Percentiles rank a stretch among this genome's conserved stretches.
Evolutionary conservation across 441 rosid genomes (phyloP).

Genomic region (Jatropha multifida): DNA sequence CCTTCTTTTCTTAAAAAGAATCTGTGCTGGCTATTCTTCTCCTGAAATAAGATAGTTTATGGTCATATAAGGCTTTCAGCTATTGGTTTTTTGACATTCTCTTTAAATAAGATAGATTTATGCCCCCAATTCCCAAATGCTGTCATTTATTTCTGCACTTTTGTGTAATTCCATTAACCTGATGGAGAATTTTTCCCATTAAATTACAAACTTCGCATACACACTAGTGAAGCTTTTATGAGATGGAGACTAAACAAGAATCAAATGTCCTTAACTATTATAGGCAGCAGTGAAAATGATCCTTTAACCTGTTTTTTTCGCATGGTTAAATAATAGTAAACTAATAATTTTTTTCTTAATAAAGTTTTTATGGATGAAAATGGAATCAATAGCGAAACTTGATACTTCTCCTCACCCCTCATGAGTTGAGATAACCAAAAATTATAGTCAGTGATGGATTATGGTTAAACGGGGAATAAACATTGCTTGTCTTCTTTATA

Average conservation of each 20-base stretch:
- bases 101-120: not conserved
- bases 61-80: not conserved
- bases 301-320: not conserved
- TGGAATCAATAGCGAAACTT: not conserved
- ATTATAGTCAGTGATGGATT: too few species aligned
- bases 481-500: too few species aligned
- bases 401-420: too few species aligned
- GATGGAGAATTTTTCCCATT: not conserved
- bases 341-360: not conserved
- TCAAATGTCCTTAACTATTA: not conserved
- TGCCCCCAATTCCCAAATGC: not conserved
- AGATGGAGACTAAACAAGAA: not conserved
- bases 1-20: not conserved
- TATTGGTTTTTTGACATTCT: not conserved
- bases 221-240: not conserved
- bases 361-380: not conserved
- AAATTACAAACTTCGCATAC: not conserved
- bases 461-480: too few species aligned
- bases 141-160: not conserved
- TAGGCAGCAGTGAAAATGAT: not conserved
- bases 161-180: not conserved
- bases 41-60: not conserved
- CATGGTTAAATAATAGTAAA: not conserved
- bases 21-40: not conserved
- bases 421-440: too few species aligned